Base-by-base conservation (phyloP, 305 asterid species). In the Caryopteris hybrid region DNA sequence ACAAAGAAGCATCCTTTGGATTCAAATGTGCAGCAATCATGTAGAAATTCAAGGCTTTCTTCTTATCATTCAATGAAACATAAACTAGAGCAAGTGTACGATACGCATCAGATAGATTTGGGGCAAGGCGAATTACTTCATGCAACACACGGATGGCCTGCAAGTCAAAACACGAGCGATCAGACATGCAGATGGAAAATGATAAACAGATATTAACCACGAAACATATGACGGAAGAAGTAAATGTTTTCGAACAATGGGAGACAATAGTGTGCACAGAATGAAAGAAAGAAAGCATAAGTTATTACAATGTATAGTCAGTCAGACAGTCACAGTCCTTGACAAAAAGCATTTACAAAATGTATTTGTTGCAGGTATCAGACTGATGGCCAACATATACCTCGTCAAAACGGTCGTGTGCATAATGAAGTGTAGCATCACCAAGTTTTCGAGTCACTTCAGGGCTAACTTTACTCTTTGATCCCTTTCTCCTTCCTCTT, bases 111-210 rank as follows among this genome's bases (percentile, higher is more conserved):
- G 90, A 76, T 20, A 89, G 74, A 76, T 91, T 87, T 34, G 98
- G 98, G 46, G 95, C 87, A 61, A 89, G 81, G 42, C 80, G 96
- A 75, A 91, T 84, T 45, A 87, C 94, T 84, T 89, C 88, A 27
- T 66, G 78, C 81, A 86, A 65, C 76, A 84, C 56, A 41, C 58
- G 48, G 58, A 89, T 83, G 70, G 96, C 98, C 98, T 91, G 73
- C 76, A 79, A 52, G 66, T 54, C 62, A 75, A 62, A 74, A 55
- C 45, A 73, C 38, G 61, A 69, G 38, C 29, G 53, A 67, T 77
- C 33, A 74, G 70, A 59, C 61, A 74, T 57, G 29, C 39, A 65
- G n/a, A 48, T 62, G 56, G 20, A 61, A 74, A 38, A 71, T 17
- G 34, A 65, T 12, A 20, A 29, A 23, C 16, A 54, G 65, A 59